Evolutionary conservation across 257 asterid genomes (phyloP), one percentile per base, ranked within the genome.

Genomic region (Solanum chiquidenum): DNA sequence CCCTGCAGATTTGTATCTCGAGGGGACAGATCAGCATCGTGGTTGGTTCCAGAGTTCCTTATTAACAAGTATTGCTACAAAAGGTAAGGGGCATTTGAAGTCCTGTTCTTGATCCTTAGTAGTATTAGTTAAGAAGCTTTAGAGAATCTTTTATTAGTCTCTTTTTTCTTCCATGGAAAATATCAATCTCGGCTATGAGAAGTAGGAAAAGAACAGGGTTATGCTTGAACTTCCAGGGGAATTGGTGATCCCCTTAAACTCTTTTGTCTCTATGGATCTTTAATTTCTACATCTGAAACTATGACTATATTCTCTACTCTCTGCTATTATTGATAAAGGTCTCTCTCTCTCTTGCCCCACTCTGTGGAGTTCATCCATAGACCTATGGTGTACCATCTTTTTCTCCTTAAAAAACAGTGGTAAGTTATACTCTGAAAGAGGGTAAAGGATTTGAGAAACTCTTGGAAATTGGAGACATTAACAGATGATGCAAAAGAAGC

Each of bases 1-100:
- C 91, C 99, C 99, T 52, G 99, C 99, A 74, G 99, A 97, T 94
- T 89, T 97, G 92, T 97, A 97, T 90, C 95, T 97, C 20, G 99
- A 97, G 93, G 99, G 99, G 64, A 94, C 99, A 83, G 99, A 97
- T 93, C 99, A 97, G 93, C 99, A 97, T 93, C 99, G 99, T 86
- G 99, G 99, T 88, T 97, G 99, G 99, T 97, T 97, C 92, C 99
- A 97, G 64, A 97, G 99, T 93, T 97, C 99, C 79, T 89, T 97
- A 88, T 88, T 97, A 90, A 95, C 98, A n/a, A 97, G 99, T 91
- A 69, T 95, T 91, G 99, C 99, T 60, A 92, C 98, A 12, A 95
- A 95, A 90, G 99, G 99, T 95, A 89, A 88, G 90, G 68, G 85
- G 85, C 68, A 52, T 85, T 55, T 34, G 38, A 34, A 64, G 69